Conservation (phyloP, 2,329 filamentous ascomycete genomes). For the Juglanconis sp. region DNA sequence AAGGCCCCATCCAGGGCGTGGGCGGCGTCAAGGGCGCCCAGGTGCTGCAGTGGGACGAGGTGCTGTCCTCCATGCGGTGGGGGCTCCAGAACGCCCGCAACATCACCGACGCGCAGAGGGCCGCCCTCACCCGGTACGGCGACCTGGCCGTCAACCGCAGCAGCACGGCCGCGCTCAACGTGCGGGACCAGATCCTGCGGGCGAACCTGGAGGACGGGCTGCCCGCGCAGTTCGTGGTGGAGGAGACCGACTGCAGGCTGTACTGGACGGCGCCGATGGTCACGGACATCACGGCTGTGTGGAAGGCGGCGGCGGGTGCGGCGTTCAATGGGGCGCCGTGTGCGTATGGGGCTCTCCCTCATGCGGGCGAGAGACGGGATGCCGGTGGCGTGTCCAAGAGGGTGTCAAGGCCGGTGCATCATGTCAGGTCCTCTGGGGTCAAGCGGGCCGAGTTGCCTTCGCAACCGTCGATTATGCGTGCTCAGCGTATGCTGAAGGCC, state of each 20-base stretch:
- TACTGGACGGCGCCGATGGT: constrained; percentile 50
- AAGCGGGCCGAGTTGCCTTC: neutral
- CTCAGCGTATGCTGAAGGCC: constrained; percentile 10
- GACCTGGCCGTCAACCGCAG: constrained; percentile 32
- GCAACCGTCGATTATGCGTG: neutral
- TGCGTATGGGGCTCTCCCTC: constrained; percentile 32
- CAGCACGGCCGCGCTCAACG: constrained; percentile 33
- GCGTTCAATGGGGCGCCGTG: constrained; percentile 40
- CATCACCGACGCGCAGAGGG: constrained; percentile 25
- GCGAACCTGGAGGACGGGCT: constrained; percentile 35
- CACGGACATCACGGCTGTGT: constrained; percentile 42
- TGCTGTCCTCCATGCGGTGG: constrained; percentile 25
- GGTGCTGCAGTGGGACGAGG: constrained; percentile 30
- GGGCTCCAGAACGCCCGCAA: constrained; percentile 25
- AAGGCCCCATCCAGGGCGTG: constrained; percentile 50
- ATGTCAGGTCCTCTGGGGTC: neutral
- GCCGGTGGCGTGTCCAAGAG: neutral
- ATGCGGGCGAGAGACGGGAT: neutral
- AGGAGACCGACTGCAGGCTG: constrained; percentile 48
- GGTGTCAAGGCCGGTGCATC: neutral
- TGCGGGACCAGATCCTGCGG: constrained; percentile 36
- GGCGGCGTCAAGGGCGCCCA: constrained; percentile 52
- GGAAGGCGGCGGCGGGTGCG: constrained; percentile 41
- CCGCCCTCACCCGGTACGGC: constrained; percentile 30
- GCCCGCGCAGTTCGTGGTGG: constrained; percentile 46